Evolutionary conservation across 371 early-diverging fungal genomes (phyloP).

Genomic region (Circinella minor): DNA sequence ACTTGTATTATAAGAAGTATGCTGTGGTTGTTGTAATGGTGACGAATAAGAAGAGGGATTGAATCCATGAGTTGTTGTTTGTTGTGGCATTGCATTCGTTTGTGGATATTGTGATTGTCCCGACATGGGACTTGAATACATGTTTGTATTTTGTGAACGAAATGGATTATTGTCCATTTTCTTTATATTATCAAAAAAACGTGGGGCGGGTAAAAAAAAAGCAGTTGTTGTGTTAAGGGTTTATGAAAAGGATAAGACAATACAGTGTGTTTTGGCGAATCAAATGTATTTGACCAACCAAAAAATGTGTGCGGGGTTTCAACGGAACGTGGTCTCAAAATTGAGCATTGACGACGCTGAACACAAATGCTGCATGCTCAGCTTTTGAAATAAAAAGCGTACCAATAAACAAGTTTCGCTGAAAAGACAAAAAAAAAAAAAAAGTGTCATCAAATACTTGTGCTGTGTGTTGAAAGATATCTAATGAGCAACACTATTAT

Average conservation of each 20-base stretch:
- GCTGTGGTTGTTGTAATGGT: not conserved
- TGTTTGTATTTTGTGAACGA: conserved; percentile 26
- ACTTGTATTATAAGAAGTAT: not conserved
- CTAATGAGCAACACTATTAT: too few species aligned
- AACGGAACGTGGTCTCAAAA: not conserved
- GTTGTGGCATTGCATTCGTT: conserved; percentile 6
- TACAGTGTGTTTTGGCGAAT: too few species aligned
- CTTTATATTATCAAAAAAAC: too few species aligned
- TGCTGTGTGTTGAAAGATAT: too few species aligned
- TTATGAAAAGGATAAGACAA: not conserved
- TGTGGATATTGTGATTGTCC: conserved; percentile 23
- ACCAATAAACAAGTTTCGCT: too few species aligned
- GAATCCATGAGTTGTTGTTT: conserved; percentile 1
- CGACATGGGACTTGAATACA: not conserved
- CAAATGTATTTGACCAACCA: not conserved
- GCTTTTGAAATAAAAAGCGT: too few species aligned
- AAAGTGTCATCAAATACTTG: too few species aligned
- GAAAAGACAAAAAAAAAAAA: too few species aligned
- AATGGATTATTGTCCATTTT: conserved; percentile 46
- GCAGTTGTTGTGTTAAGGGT: not conserved
- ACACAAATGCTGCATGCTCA: too few species aligned
- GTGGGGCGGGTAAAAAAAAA: too few species aligned
- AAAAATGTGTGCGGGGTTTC: not conserved
- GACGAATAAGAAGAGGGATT: not conserved
- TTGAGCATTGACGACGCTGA: too few species aligned